Percentiles rank a stretch among this genome's conserved stretches.
These are phyloP conservation scores for Botrytis byssoidea DNA, from an alignment of 2,329 filamentous ascomycete genomes.

Conservation along the genomic window DNA sequence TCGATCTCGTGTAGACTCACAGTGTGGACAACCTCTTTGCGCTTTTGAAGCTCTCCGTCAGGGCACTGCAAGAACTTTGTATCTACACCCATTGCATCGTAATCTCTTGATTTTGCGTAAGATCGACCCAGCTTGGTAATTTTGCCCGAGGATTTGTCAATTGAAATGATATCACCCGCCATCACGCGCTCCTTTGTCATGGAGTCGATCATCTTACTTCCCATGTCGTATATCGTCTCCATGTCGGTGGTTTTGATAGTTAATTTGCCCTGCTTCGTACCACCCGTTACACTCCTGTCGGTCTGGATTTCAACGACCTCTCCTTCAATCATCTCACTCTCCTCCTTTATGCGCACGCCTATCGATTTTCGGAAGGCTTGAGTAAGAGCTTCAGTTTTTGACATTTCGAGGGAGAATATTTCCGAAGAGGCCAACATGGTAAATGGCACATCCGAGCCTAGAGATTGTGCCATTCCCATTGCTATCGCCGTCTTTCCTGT, in stretches of 20 bases:
- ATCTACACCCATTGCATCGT: conserved; percentile 98
- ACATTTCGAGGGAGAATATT: conserved; percentile 99
- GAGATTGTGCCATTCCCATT: conserved; percentile 97
- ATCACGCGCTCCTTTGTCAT: conserved; percentile 99
- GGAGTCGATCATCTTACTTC: conserved; percentile 98
- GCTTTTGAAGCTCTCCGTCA: conserved; percentile 94
- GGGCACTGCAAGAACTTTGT: conserved; percentile 98
- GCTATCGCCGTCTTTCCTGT: conserved; percentile 98
- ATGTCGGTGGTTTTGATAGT: conserved; percentile 99
- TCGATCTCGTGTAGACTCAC: conserved; percentile 98
- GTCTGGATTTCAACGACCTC: conserved; percentile 99
- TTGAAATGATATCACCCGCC: conserved; percentile 96
- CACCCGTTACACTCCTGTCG: conserved; percentile 91
- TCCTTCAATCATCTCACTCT: conserved; percentile 98
- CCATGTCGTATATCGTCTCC: conserved; percentile 99
- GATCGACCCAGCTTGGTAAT: conserved; percentile 96
- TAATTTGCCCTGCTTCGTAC: conserved; percentile 96
- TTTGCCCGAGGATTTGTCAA: conserved; percentile 97
- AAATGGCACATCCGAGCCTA: conserved; percentile 92
- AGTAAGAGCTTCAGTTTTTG: conserved; percentile 95
- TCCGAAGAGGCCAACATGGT: conserved; percentile 94
- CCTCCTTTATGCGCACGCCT: conserved; percentile 96
- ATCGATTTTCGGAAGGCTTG: conserved; percentile 99
- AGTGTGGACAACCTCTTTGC: conserved; percentile 95
- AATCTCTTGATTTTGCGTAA: conserved; percentile 92